Evolutionary conservation across 2,329 filamentous ascomycete species (phyloP).

Genomic region (Paecilomyces niveus): DNA sequence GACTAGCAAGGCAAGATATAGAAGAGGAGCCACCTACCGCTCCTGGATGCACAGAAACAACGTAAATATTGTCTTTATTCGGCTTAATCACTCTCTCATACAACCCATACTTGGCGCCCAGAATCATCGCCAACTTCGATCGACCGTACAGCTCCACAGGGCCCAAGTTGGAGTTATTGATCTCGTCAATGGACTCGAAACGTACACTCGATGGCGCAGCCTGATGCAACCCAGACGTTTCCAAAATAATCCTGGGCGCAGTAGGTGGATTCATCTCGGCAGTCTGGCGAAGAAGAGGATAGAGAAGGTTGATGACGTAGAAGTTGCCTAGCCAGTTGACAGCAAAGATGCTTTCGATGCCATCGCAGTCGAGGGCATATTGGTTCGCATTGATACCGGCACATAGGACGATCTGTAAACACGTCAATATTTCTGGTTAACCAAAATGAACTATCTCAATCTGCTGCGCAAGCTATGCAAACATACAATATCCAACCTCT

Average conservation of each 20-base stretch:
- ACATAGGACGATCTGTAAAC: slow-evolving; percentile 29
- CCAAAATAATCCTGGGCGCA: slow-evolving; percentile 33
- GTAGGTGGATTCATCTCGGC: slow-evolving; percentile 23
- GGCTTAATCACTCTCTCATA: slow-evolving; percentile 35
- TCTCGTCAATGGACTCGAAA: slow-evolving; percentile 36
- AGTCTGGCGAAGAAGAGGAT: slow-evolving; percentile 35
- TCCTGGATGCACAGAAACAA: slow-evolving; percentile 37
- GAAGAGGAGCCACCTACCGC: slow-evolving; percentile 15
- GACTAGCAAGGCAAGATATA: background rate
- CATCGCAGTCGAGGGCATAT: slow-evolving; percentile 25
- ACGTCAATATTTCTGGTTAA: background rate
- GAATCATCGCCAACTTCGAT: slow-evolving; percentile 38
- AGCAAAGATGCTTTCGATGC: slow-evolving; percentile 35
- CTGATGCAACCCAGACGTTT: slow-evolving; percentile 35
- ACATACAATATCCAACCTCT: slow-evolving; percentile 32
- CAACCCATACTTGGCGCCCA: slow-evolving; percentile 38
- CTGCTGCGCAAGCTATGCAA: background rate
- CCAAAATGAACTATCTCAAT: background rate
- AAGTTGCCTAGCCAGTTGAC: slow-evolving; percentile 39
- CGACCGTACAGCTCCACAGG: slow-evolving; percentile 33
- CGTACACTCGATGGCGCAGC: slow-evolving; percentile 29
- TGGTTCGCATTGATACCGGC: slow-evolving; percentile 40
- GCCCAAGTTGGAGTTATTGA: slow-evolving; percentile 32
- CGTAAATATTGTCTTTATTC: slow-evolving; percentile 36
- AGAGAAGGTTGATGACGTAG: slow-evolving; percentile 34